Evolutionary conservation across 2,329 filamentous ascomycete genomes (phyloP).

Genomic region (Fusarium pseudograminearum): DNA sequence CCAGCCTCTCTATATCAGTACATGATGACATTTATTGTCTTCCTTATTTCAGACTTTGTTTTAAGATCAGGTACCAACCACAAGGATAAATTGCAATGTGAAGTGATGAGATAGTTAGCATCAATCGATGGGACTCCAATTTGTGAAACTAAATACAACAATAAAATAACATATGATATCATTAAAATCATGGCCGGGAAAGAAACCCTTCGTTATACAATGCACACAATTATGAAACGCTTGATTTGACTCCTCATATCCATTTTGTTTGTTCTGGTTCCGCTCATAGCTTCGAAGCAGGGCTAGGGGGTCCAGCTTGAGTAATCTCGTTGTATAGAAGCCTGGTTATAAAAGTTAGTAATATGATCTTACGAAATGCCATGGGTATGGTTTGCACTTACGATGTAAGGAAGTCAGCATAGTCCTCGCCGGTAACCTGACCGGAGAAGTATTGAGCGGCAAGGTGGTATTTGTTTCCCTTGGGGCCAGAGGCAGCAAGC

Average conservation of each 20-base stretch:
- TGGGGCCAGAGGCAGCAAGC: conserved; percentile 78
- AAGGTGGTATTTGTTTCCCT: conserved; percentile 91
- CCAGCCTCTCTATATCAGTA: not conserved
- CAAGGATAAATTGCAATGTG: not conserved
- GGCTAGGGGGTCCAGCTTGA: conserved; percentile 70
- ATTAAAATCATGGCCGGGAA: conserved; percentile 21
- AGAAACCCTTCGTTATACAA: conserved; percentile 13
- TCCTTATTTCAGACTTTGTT: not conserved
- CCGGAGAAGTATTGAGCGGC: conserved; percentile 92
- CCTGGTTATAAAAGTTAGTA: conserved; percentile 57
- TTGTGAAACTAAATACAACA: conserved; percentile 16
- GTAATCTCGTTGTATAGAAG: conserved; percentile 91
- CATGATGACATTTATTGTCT: not conserved
- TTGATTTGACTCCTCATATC: conserved; percentile 17
- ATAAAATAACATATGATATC: conserved; percentile 34
- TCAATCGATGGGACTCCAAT: conserved; percentile 10
- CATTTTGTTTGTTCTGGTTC: not conserved
- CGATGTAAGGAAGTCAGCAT: conserved; percentile 93
- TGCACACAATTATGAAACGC: conserved; percentile 38
- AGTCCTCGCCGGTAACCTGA: conserved; percentile 97
- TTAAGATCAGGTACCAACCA: not conserved
- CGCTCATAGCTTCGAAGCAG: conserved; percentile 72
- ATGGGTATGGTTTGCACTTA: conserved; percentile 59
- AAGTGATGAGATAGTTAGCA: not conserved
- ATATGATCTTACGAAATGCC: not conserved